Base-by-base conservation (phyloP, 768 basidiomycete genomes). In the Lyophyllum shimeji region DNA sequence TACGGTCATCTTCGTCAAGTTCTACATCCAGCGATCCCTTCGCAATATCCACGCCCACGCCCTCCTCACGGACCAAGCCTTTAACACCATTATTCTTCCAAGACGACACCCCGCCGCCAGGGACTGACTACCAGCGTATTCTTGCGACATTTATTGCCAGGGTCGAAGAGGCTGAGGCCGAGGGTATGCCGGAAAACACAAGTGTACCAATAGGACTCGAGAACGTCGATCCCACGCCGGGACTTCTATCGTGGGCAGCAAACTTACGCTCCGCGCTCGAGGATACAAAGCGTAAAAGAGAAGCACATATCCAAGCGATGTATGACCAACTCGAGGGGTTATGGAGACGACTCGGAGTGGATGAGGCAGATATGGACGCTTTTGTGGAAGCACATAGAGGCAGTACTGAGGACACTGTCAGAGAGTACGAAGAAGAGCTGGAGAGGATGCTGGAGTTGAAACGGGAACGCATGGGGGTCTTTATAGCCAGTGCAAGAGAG, bases 291-390 rank as follows among this genome's bases (percentile, higher is more conserved):
- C 79, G 81, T 34, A 74, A 81, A 27, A 81, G 95, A 12, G 94
- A 96, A 64, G 73, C 82, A 0, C 85, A 87, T 60, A 98, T 99
- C 27, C 96, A 99, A 68, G 81, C 86, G 0, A 88, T 98, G 78
- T 99, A 95, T 65, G 94, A 98, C 69, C 86, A 93, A 60, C 80
- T 99, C 1, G 95, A 96, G 67, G 85, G 85, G 0, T 80, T 98
- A 2, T 99, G 96, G 96, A 81, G 80, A 56, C 75, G 95, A 53
- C 78, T 98, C 56, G 95, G 93, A 13, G 85, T 96, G 4, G 69
- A 80, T 0, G 90, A 95, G 46, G 72, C 70, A 0, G 88, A 87
- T 44, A 93, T 95, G 83, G 93, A 98, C 63, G 83, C 80, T n/a
- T 99, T 99, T 65, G 89, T 98, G 0, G 93, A 98, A 56, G 78